Base-by-base conservation (phyloP, 352 stramenopile genomes). In the Pythium myriotylum region DNA sequence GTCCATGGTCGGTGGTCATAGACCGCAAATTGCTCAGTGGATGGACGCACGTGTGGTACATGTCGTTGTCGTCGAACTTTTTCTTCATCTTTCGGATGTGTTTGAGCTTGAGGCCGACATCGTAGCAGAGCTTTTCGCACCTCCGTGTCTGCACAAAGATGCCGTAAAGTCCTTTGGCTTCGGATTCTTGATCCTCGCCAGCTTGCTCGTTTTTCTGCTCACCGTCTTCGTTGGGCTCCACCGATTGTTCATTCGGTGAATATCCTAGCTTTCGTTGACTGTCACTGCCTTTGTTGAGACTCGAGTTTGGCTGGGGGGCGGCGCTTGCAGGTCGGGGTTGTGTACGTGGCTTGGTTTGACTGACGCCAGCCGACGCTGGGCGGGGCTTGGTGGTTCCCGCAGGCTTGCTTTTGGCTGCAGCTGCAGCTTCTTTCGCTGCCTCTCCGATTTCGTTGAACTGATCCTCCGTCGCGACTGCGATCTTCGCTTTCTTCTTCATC, bases 11-110 rank as follows among this genome's bases (percentile, higher is more conserved):
- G n/a, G n/a, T n/a, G n/a, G n/a, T n/a, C 29, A 35, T 10, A 35
- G 10, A 35, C 5, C 5, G 10, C 29, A 35, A 10, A 35, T 35
- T 35, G 29, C 5, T 35, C 29, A 35, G 29, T 10, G 29, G 2
- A 40, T 0, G 4, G 0, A 77, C 80, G 62, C 78, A 90, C 79
- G 73, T 84, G 57, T 81, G 74, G 57, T 84, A 91, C 79, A 91
- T 89, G 59, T 89, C 79, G 72, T 89, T 91, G 29, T 71, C 72
- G 49, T 89, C 74, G 41, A 83, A 88, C 42, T 84, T 86, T 49
- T 73, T 77, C 65, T 91, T 91, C 66, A 91, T 82, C 51, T 74
- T 77, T 12, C 81, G 76, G 45, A 89, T 83, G 48, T 91, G 70
- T 10, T 62, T 62, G 48, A 81, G 67, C 39, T 73, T 81, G 27